Conservation (phyloP, 2,329 filamentous ascomycete genomes). For the Penicillium sp. region DNA sequence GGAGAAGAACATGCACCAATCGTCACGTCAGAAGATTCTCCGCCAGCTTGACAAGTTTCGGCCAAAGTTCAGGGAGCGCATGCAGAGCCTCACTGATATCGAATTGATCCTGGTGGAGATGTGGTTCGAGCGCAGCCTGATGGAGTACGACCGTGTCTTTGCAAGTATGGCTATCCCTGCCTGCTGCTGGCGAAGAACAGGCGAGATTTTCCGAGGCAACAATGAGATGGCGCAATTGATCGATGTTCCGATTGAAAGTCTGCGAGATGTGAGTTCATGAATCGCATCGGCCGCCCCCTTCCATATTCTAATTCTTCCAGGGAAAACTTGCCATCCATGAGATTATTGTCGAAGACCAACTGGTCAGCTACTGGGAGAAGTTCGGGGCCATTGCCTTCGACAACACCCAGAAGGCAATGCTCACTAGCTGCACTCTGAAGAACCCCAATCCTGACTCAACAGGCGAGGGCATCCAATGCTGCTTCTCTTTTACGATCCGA, state of each 20-base stretch:
- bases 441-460: constrained; percentile 72
- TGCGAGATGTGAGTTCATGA: constrained; percentile 76
- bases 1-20: constrained; percentile 80
- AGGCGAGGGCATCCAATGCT: constrained; percentile 81
- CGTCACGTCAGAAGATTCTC: constrained; percentile 87
- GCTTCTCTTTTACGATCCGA: constrained; percentile 96
- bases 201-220: constrained; percentile 96
- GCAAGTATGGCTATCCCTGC: constrained; percentile 98
- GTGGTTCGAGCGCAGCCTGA: constrained; percentile 96
- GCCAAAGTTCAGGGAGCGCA: constrained; percentile 94
- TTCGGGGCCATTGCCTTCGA: constrained; percentile 98
- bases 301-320: constrained; percentile 50
- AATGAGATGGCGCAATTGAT: constrained; percentile 99
- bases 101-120: constrained; percentile 95
- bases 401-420: constrained; percentile 86
- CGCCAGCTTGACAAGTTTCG: constrained; percentile 90
- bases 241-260: constrained; percentile 83
- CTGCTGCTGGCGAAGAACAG: constrained; percentile 94
- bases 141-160: constrained; percentile 98
- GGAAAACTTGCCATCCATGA: constrained; percentile 95
- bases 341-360: constrained; percentile 90
- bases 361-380: constrained; percentile 98
- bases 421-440: constrained; percentile 91
- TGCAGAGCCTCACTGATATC: constrained; percentile 88
- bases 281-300: not conserved